A percentile compares a stretch with the other conserved stretches of the same genome.
Conservation (phyloP, 345 rosid species). For the Linum trigynum region DNA sequence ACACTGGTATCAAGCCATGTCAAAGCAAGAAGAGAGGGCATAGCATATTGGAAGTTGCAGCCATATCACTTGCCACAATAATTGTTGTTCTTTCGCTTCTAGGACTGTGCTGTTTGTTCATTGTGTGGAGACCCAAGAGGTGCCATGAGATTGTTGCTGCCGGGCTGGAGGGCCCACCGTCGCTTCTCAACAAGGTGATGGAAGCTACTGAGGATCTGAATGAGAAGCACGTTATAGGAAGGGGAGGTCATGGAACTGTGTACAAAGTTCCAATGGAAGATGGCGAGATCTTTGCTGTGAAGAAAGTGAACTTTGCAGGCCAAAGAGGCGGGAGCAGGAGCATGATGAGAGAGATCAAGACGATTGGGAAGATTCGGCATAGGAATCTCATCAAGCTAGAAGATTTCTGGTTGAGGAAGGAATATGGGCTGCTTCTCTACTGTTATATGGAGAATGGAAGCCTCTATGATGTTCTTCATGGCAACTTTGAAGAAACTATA, state of each 20-base stretch:
- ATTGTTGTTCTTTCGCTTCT: slow-evolving; percentile 20
- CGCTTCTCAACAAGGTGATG: slow-evolving; percentile 45
- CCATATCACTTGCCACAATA: slow-evolving; percentile 36
- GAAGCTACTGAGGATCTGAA: slow-evolving; percentile 62
- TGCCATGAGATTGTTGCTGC: slow-evolving; percentile 27
- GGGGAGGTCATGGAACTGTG: slow-evolving; percentile 73
- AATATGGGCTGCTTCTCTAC: slow-evolving; percentile 55
- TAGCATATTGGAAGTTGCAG: slow-evolving; percentile 19
- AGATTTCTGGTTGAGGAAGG: slow-evolving; percentile 68
- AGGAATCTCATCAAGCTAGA: slow-evolving; percentile 63
- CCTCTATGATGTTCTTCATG: slow-evolving; percentile 51
- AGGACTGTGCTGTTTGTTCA: slow-evolving; percentile 25
- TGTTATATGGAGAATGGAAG: slow-evolving; percentile 69
- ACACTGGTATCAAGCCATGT: slow-evolving; percentile 31
- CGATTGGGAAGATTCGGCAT: slow-evolving; percentile 55
- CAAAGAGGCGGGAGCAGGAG: slow-evolving; percentile 37
- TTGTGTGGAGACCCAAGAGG: slow-evolving; percentile 22
- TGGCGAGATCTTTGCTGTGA: slow-evolving; percentile 44
- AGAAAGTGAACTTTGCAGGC: slow-evolving; percentile 43
- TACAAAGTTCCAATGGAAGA: slow-evolving; percentile 48
- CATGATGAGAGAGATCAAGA: slow-evolving; percentile 57
- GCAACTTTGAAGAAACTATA: slow-evolving; percentile 20
- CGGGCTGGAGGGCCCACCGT: slow-evolving; percentile 34
- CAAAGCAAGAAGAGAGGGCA: slow-evolving; percentile 25
- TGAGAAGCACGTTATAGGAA: slow-evolving; percentile 53